Evolutionary conservation across 2,329 filamentous ascomycete genomes (phyloP), one percentile per base, ranked within the genome.

Genomic region (Fusarium longipes): DNA sequence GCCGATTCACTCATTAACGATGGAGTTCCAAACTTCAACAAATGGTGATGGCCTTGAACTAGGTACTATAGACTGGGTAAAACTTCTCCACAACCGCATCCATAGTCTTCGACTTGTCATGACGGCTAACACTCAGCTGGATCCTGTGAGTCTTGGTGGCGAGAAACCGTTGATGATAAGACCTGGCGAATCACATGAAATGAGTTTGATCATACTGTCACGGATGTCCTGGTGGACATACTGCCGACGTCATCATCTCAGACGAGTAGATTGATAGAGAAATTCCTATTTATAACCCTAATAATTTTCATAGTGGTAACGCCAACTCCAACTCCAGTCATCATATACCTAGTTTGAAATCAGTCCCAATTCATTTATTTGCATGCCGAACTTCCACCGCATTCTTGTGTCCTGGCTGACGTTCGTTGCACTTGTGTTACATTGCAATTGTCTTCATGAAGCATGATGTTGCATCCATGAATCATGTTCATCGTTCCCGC

Each of bases 401-500:
- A 36, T 27, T 11, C 14, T 24, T n/a, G 25, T 29, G 14, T 17
- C 5, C 6, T 8, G 18, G 36, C 20, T 6, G 29, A 25, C 25
- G 8, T 32, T 32, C 17, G 9, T 32, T 22, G 22, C 22, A 25
- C 18, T 12, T 32, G 18, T 14, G 14, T 51, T 33, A 25, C 20
- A 14, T 55, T 30, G 35, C 3, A 24, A 32, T 20, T 20, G 17
- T 29, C 40, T 32, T 47, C 45, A 38, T 56, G 22, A 42, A 55
- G n/a, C 35, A 48, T 57, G 42, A 27, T 42, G 17, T 18, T 17
- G 30, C 24, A 7, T 39, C 62, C 59, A 20, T 65, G 29, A 9
- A 40, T 51, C 35, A 12, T 56, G 30, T n/a, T 38, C 29, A 60
- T 43, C 22, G 18, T 52, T 30, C 55, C 25, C 40, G 22, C 30